Evolutionary conservation across 805 yeast species (phyloP).

Genomic region (Kodamaea lidongshanica): DNA sequence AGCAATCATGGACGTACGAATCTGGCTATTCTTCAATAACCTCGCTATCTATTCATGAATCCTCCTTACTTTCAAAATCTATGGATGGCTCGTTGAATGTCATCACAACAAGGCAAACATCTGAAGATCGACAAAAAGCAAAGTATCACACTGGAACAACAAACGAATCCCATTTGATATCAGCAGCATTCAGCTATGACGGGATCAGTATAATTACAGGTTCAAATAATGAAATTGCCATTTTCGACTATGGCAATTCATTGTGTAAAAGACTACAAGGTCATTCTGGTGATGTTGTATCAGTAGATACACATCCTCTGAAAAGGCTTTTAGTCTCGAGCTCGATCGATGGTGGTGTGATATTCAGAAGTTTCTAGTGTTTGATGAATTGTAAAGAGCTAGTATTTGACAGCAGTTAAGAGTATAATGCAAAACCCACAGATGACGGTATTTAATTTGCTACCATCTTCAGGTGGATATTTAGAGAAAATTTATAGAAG

Average conservation of each 20-base stretch:
- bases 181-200: slow-evolving; percentile 43
- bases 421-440: too few species aligned
- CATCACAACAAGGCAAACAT: slow-evolving; percentile 1
- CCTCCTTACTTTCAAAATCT: slow-evolving; percentile 45
- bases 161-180: slow-evolving; percentile 44
- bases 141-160: slow-evolving; percentile 4
- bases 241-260: slow-evolving; percentile 40
- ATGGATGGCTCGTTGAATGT: slow-evolving; percentile 40
- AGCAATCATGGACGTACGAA: slow-evolving; percentile 40
- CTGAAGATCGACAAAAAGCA: slow-evolving; percentile 1
- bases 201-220: slow-evolving; percentile 48
- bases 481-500: too few species aligned
- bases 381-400: too few species aligned
- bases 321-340: slow-evolving; percentile 39
- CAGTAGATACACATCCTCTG: slow-evolving; percentile 49
- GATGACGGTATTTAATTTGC: too few species aligned
- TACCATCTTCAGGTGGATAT: too few species aligned
- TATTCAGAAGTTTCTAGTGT: slow-evolving; percentile 41
- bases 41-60: slow-evolving; percentile 44
- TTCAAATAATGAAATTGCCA: slow-evolving; percentile 53
- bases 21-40: slow-evolving; percentile 48
- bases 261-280: slow-evolving; percentile 48
- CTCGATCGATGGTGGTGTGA: slow-evolving; percentile 51
- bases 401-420: too few species aligned
- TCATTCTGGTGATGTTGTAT: slow-evolving; percentile 57